phyloP scores from a whole-genome alignment of 75 land plant species.

The Cunninghamia lanceolata region DNA sequence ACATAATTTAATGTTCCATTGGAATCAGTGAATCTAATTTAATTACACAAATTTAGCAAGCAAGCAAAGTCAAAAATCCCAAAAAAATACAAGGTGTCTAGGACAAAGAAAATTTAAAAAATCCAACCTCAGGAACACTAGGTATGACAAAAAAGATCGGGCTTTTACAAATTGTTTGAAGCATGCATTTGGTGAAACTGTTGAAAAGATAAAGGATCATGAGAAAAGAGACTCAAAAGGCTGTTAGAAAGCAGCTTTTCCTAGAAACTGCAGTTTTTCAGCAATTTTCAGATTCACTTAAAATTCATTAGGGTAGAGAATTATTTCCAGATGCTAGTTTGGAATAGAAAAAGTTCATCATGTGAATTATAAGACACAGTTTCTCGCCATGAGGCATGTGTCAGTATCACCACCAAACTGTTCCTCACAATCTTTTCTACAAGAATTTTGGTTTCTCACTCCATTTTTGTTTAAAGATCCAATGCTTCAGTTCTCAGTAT shows the following conservation, averaged over 20 bases:
- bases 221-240: background rate
- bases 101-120: too few relatives aligned
- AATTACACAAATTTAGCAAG: background rate
- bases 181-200: too few relatives aligned
- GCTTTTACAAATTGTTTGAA: too few relatives aligned
- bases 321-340: background rate
- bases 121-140: background rate
- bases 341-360: too few relatives aligned
- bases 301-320: background rate
- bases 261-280: background rate
- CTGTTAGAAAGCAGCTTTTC: too few relatives aligned
- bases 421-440: background rate
- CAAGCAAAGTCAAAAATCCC: background rate
- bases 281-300: background rate
- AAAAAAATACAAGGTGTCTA: background rate
- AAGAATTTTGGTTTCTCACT: too few relatives aligned
- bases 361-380: too few relatives aligned
- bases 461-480: too few relatives aligned
- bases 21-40: background rate
- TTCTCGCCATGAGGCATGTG: background rate
- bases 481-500: background rate
- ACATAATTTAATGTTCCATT: background rate
- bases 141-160: background rate
- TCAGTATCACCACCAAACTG: background rate
- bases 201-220: background rate